Conservation (phyloP, 2,329 filamentous ascomycete genomes). For the Emergomyces orientalis region DNA sequence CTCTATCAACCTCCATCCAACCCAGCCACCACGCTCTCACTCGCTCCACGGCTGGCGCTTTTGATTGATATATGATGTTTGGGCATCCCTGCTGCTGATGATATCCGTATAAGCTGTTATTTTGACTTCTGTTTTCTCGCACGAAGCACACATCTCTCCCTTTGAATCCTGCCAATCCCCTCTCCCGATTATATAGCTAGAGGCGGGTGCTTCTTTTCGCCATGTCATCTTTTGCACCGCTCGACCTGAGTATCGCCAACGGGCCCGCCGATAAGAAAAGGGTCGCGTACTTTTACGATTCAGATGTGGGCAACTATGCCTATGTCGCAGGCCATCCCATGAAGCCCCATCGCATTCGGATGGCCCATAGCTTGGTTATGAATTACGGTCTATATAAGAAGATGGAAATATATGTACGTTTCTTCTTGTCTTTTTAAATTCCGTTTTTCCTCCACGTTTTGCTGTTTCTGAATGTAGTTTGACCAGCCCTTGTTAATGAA, state of each 20-base stretch:
- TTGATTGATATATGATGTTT: background rate
- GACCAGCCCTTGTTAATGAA: constrained; percentile 16
- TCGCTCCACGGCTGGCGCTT: background rate
- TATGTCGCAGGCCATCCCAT: constrained; percentile 69
- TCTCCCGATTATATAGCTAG: background rate
- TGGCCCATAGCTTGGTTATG: constrained; percentile 59
- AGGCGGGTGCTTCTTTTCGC: constrained; percentile 10
- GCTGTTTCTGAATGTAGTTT: background rate
- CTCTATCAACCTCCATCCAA: background rate
- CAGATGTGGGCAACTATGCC: constrained; percentile 95
- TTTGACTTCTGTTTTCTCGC: background rate
- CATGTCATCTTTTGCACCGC: constrained; percentile 47
- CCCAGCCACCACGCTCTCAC: background rate
- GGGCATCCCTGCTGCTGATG: background rate
- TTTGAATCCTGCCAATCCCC: background rate
- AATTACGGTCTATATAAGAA: constrained; percentile 65
- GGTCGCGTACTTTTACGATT: constrained; percentile 97
- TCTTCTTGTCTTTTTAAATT: background rate
- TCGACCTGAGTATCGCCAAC: constrained; percentile 45
- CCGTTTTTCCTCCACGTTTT: too few species aligned
- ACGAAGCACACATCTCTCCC: background rate
- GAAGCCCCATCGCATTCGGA: constrained; percentile 59
- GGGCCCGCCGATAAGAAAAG: constrained; percentile 57
- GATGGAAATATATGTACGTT: constrained; percentile 59
- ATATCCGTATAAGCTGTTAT: background rate